Evolutionary conservation across 495 filamentous ascomycete genomes (phyloP).

Genomic region (Aspergillus avenaceus): DNA sequence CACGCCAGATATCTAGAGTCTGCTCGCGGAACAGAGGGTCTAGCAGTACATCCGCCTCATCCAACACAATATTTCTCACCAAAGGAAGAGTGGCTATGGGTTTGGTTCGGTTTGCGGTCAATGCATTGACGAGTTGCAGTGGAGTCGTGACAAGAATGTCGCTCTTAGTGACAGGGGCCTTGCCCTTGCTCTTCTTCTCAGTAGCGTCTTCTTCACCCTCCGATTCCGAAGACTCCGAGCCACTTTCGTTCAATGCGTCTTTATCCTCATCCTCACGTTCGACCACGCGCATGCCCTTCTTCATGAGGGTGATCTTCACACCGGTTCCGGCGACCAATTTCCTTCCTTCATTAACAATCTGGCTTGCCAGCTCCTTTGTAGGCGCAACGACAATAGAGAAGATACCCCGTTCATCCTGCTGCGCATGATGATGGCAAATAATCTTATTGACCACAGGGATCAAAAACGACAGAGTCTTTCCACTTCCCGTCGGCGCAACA

Average conservation of each 20-base stretch:
- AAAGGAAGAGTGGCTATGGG: constrained; percentile 50
- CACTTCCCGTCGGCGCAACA: constrained; percentile 91
- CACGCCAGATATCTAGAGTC: constrained; percentile 79
- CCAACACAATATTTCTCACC: constrained; percentile 71
- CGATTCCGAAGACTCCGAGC: constrained; percentile 32
- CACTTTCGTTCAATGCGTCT: constrained; percentile 38
- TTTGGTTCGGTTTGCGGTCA: constrained; percentile 48
- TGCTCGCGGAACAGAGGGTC: constrained; percentile 89
- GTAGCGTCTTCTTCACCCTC: constrained; percentile 36
- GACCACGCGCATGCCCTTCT: constrained; percentile 72
- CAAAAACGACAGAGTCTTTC: constrained; percentile 93
- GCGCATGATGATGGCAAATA: constrained; percentile 47
- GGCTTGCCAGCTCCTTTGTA: constrained; percentile 84
- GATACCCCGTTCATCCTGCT: constrained; percentile 47
- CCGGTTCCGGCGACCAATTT: constrained; percentile 77
- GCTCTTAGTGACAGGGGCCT: constrained; percentile 54
- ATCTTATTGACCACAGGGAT: constrained; percentile 79
- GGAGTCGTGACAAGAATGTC: constrained; percentile 92
- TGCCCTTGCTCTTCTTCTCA: constrained; percentile 31
- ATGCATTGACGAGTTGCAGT: constrained; percentile 67
- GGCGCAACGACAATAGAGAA: constrained; percentile 74
- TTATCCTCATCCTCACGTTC: constrained; percentile 30
- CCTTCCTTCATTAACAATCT: constrained; percentile 88
- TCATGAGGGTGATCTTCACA: constrained; percentile 77
- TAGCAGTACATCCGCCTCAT: constrained; percentile 93